Evolutionary conservation across 768 basidiomycete species (phyloP).

Genomic region (Hericium rajendrae): DNA sequence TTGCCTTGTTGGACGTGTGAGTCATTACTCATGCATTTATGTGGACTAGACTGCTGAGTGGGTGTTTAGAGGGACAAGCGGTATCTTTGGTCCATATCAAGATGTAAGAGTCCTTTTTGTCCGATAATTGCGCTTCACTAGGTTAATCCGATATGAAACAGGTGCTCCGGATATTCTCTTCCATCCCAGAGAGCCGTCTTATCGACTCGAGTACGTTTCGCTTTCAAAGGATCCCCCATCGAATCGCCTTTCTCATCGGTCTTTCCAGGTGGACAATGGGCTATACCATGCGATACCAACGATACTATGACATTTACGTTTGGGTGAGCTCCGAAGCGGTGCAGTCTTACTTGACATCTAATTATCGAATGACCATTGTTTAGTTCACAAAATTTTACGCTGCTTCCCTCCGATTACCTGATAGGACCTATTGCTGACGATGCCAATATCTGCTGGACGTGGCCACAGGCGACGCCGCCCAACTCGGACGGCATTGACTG

Average conservation of each 20-base stretch:
- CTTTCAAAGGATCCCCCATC: neutral
- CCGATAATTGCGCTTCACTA: neutral
- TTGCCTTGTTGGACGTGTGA: constrained; percentile 70
- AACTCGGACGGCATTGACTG: constrained; percentile 72
- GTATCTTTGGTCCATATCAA: constrained; percentile 69
- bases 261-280: constrained; percentile 56
- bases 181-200: constrained; percentile 54
- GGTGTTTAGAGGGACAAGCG: constrained; percentile 48
- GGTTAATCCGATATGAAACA: constrained; percentile 19
- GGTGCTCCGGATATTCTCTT: constrained; percentile 59
- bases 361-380: neutral
- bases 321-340: constrained; percentile 34
- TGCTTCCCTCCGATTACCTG: constrained; percentile 70
- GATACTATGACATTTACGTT: constrained; percentile 57
- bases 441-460: constrained; percentile 60
- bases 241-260: neutral
- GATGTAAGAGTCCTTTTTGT: constrained; percentile 39
- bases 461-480: constrained; percentile 61
- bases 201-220: constrained; percentile 42
- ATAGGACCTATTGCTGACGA: constrained; percentile 60
- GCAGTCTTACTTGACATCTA: neutral
- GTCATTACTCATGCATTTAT: constrained; percentile 17
- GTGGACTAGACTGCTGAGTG: neutral
- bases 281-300: constrained; percentile 56
- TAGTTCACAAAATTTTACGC: constrained; percentile 43